Conservation (phyloP, 768 basidiomycete genomes). For the Infundibulicybe gibba region DNA sequence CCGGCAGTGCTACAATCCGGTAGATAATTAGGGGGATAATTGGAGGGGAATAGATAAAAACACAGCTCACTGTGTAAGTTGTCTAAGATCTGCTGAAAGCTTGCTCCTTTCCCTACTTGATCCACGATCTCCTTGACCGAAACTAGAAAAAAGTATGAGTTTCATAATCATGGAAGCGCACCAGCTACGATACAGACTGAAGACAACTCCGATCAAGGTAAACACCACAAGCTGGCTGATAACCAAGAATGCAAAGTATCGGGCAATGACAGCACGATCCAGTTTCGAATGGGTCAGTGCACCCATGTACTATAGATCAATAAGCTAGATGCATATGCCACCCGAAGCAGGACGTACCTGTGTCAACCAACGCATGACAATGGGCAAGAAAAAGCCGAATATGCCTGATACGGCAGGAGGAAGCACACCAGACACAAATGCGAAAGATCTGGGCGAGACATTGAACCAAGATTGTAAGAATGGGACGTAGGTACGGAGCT, state of each 20-base stretch:
- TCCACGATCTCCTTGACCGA: slow-evolving; percentile 41
- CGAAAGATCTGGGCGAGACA: slow-evolving; percentile 64
- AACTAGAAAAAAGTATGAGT: slow-evolving; percentile 17
- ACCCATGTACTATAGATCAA: slow-evolving; percentile 57
- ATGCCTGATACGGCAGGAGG: slow-evolving; percentile 86
- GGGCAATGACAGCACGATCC: slow-evolving; percentile 87
- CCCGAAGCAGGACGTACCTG: slow-evolving; percentile 51
- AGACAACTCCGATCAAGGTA: slow-evolving; percentile 86
- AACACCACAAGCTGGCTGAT: slow-evolving; percentile 94
- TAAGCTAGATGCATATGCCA: slow-evolving; percentile 58
- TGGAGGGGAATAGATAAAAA: neutral
- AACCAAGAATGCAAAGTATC: slow-evolving; percentile 92
- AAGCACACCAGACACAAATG: slow-evolving; percentile 87
- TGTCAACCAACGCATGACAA: slow-evolving; percentile 88
- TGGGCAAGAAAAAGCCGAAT: slow-evolving; percentile 89
- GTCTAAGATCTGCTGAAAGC: slow-evolving; percentile 41
- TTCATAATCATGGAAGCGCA: slow-evolving; percentile 3
- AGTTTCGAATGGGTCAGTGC: slow-evolving; percentile 71
- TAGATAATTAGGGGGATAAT: neutral
- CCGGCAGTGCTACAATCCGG: slow-evolving; percentile 51
- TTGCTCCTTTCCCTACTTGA: slow-evolving; percentile 38
- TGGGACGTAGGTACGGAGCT: slow-evolving; percentile 64
- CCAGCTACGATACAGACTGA: slow-evolving; percentile 67
- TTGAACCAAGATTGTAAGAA: slow-evolving; percentile 75
- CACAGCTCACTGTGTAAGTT: slow-evolving; percentile 40